Conservation (phyloP, 345 rosid genomes). For the Ailanthus altissimus region DNA sequence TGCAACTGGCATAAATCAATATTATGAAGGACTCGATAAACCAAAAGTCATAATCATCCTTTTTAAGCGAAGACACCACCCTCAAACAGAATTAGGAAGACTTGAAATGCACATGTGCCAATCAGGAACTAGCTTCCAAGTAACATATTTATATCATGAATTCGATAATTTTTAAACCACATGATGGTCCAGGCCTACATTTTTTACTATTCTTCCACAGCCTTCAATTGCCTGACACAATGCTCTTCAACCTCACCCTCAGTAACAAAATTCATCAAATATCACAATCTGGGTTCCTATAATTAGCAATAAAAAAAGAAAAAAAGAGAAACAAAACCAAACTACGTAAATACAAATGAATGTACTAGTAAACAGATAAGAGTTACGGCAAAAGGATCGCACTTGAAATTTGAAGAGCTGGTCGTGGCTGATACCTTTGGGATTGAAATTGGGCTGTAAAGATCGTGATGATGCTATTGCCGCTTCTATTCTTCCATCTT, state of each 20-base stretch:
- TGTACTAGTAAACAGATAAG: neutral
- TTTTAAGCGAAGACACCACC: neutral
- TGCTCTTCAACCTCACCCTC: no score
- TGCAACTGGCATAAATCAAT: neutral
- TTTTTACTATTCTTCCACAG: neutral
- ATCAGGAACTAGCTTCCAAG: neutral
- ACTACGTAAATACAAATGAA: neutral
- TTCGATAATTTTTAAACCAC: neutral
- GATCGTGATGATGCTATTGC: slow-evolving; percentile 47
- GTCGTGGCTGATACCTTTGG: slow-evolving; percentile 38
- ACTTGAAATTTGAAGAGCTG: slow-evolving; percentile 67
- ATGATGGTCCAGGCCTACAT: neutral
- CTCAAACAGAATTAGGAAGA: neutral
- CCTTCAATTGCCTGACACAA: neutral
- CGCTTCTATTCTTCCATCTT: slow-evolving; percentile 55
- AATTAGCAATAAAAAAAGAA: neutral
- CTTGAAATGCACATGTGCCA: neutral
- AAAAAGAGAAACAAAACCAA: neutral
- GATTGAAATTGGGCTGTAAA: slow-evolving; percentile 46
- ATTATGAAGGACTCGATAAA: neutral
- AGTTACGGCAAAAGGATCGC: neutral
- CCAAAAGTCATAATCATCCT: slow-evolving; percentile 8
- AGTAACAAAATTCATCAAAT: no score
- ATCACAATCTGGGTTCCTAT: neutral
- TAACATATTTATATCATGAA: neutral